phyloP scores from a whole-genome alignment of 768 basidiomycete species.

The Steccherinum ochraceum region DNA sequence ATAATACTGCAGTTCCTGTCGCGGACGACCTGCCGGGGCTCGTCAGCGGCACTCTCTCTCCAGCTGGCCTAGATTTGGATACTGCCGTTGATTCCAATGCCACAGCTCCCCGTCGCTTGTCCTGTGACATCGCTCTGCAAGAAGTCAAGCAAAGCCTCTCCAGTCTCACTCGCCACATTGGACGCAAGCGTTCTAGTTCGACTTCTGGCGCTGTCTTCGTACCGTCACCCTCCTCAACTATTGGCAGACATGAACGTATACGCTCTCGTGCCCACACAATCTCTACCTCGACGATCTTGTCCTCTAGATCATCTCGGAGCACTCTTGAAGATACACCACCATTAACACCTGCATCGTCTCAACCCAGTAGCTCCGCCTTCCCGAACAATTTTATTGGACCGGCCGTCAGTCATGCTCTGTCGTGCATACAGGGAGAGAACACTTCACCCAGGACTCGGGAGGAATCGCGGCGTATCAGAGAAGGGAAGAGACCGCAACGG shows the following conservation, averaged over 20 bases:
- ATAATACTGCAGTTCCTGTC: too few species aligned
- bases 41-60: too few species aligned
- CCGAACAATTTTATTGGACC: neutral
- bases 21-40: too few species aligned
- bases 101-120: neutral
- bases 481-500: conserved; percentile 1
- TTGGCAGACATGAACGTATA: too few species aligned
- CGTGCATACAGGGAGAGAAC: neutral
- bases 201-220: neutral
- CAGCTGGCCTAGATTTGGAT: neutral
- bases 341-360: neutral
- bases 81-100: neutral
- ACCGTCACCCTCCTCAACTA: too few species aligned
- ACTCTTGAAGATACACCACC: neutral
- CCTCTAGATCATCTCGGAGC: neutral
- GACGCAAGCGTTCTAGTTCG: neutral
- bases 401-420: neutral
- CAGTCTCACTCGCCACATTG: neutral
- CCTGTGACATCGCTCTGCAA: neutral
- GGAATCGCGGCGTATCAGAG: neutral
- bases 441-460: neutral
- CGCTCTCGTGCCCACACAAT: neutral
- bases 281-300: neutral
- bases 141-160: neutral
- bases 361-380: neutral